Conservation (phyloP, 2,329 filamentous ascomycete species). For the Karstenula rhodostoma region DNA sequence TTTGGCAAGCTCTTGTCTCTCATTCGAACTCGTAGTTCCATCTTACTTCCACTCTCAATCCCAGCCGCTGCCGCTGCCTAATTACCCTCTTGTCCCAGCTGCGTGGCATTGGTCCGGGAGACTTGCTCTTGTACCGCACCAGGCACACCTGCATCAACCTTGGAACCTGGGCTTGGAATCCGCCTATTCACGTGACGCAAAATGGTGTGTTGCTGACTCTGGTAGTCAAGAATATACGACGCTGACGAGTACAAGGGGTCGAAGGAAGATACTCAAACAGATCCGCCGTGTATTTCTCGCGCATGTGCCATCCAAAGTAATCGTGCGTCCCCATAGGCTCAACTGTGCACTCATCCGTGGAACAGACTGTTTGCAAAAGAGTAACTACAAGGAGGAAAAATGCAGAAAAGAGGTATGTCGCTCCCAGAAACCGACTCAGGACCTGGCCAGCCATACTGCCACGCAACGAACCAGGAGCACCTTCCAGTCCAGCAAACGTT, state of each 20-base stretch:
- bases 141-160: not conserved
- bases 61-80: not conserved
- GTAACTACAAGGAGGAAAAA: slow-evolving; percentile 84
- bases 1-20: not conserved
- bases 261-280: slow-evolving; percentile 74
- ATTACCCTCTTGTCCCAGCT: not conserved
- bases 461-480: not conserved
- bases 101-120: not conserved
- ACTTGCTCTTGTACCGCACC: not conserved
- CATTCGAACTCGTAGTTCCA: not conserved
- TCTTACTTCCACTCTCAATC: not conserved
- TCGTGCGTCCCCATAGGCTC: slow-evolving; percentile 10
- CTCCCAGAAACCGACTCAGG: not conserved
- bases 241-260: slow-evolving; percentile 52
- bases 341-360: slow-evolving; percentile 15
- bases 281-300: slow-evolving; percentile 84
- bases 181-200: slow-evolving; percentile 27
- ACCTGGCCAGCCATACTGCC: not conserved
- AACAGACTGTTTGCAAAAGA: slow-evolving; percentile 82
- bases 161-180: not conserved
- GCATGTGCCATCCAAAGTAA: slow-evolving; percentile 92
- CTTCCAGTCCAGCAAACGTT: not conserved
- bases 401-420: slow-evolving; percentile 68
- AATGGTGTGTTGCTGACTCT: slow-evolving; percentile 45
- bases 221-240: not conserved